These are phyloP conservation scores for Cytospora mali DNA, from an alignment of 2,329 filamentous ascomycete species.

Conservation along the genomic window DNA sequence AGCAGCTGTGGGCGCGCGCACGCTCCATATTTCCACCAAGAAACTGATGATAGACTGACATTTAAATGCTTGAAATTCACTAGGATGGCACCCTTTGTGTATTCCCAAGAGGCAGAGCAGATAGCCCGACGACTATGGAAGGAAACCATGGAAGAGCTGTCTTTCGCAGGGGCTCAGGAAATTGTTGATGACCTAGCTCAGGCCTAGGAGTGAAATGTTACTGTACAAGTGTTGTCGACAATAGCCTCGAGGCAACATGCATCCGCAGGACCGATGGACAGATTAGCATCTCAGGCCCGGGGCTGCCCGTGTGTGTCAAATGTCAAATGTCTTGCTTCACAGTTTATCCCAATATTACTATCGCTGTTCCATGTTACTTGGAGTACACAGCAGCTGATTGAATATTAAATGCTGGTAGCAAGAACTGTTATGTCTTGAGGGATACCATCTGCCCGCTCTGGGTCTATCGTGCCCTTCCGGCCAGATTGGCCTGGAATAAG, in stretches of 20 bases:
- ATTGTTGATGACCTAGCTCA: neutral
- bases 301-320: too few species aligned
- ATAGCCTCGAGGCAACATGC: neutral
- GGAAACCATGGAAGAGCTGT: slow-evolving; percentile 5
- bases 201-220: neutral
- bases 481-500: too few species aligned
- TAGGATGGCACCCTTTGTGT: slow-evolving; percentile 7
- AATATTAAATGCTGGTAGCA: too few species aligned
- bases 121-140: slow-evolving; percentile 2
- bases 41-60: neutral
- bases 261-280: too few species aligned
- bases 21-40: neutral
- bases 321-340: too few species aligned
- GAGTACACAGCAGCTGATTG: too few species aligned
- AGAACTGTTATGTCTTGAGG: too few species aligned
- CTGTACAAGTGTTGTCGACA: neutral
- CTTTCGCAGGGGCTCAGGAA: neutral
- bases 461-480: too few species aligned
- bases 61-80: neutral
- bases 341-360: too few species aligned
- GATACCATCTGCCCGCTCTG: too few species aligned
- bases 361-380: too few species aligned
- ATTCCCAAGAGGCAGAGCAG: neutral
- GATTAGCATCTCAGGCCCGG: too few species aligned
- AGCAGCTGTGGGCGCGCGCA: slow-evolving; percentile 1